Evolutionary conservation across 2,329 filamentous ascomycete species (phyloP), one percentile per base, ranked within the genome.

Genomic region (Alternaria angustiovoidea): DNA sequence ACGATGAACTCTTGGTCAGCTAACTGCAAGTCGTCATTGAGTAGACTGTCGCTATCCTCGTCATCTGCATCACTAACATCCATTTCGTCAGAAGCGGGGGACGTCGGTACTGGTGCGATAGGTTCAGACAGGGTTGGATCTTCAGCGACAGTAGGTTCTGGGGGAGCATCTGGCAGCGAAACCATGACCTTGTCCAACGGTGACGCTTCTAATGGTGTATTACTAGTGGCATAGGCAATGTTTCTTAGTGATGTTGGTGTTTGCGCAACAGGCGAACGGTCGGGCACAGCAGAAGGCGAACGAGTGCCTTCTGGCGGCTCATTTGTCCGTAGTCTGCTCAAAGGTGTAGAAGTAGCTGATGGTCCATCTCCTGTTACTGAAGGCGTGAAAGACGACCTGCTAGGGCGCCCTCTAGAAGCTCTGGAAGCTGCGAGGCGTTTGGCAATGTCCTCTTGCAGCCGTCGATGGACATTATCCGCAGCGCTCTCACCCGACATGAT

Each of bases 271-370:
- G 73, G 70, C 9, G 65, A 63, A 7, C 63, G 68, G 43, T 77
- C 73, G 14, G 76, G 75, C 7, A 78, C 73, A 7, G 71, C 71
- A 6, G 76, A 78, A 3, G 76, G 75, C 6, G 75, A 78, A 42
- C 75, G 65, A 24, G 75, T 76, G 11, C 74, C 73, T 52, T 69
- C 67, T 26, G 64, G 41, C 8, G 52, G 49, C 11, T 54, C 43
- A 18, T 56, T 48, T 11, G 51, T 49, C 14, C 54, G 43, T 9
- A 64, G 18, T 42, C 59, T 61, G 32, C 49, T 51, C 18, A 56
- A 34, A 9, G 56, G 38, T 6, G 41, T 56, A 5, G 53, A 51
- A 26, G 44, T 43, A 32, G 20, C 18, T 26, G 47, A 9, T 14
- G 38, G 20, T 16, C 51, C 57, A 9, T 54, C 18, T 9, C 7